Conservation (phyloP, 495 filamentous ascomycete genomes). For the Lasiosphaeria hispida region DNA sequence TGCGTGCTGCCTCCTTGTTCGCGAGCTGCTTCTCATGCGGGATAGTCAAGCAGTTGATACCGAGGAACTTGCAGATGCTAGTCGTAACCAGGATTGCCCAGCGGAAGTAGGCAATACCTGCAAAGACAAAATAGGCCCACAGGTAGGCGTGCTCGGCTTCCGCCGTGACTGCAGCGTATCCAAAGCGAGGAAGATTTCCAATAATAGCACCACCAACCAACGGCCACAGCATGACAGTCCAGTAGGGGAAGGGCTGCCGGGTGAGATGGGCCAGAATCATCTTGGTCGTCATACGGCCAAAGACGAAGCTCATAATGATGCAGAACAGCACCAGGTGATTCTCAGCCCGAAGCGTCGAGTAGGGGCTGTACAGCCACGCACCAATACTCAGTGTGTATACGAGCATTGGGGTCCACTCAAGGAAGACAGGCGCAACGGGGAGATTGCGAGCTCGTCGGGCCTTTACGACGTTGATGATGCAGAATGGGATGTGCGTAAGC, state of each 20-base stretch:
- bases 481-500: constrained; percentile 76
- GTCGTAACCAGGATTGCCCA: constrained; percentile 92
- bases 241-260: constrained; percentile 91
- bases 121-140: constrained; percentile 74
- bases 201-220: constrained; percentile 81
- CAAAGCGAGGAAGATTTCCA: constrained; percentile 76
- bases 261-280: constrained; percentile 96
- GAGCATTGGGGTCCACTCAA: constrained; percentile 91
- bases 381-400: constrained; percentile 70
- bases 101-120: constrained; percentile 77
- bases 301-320: constrained; percentile 90
- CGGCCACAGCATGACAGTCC: constrained; percentile 86
- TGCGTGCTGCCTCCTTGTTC: constrained; percentile 31
- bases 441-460: constrained; percentile 70
- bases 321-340: constrained; percentile 92
- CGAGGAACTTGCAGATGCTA: constrained; percentile 86
- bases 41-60: constrained; percentile 92
- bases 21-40: constrained; percentile 57
- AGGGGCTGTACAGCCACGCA: constrained; percentile 84
- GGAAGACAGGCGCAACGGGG: constrained; percentile 79
- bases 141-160: constrained; percentile 77
- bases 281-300: constrained; percentile 99
- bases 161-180: constrained; percentile 59
- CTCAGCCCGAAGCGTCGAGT: constrained; percentile 72
- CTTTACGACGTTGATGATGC: constrained; percentile 74